These are phyloP conservation scores for Herpetospermum pedunculosum DNA, from an alignment of 306 rosid species.

Conservation along the genomic window DNA sequence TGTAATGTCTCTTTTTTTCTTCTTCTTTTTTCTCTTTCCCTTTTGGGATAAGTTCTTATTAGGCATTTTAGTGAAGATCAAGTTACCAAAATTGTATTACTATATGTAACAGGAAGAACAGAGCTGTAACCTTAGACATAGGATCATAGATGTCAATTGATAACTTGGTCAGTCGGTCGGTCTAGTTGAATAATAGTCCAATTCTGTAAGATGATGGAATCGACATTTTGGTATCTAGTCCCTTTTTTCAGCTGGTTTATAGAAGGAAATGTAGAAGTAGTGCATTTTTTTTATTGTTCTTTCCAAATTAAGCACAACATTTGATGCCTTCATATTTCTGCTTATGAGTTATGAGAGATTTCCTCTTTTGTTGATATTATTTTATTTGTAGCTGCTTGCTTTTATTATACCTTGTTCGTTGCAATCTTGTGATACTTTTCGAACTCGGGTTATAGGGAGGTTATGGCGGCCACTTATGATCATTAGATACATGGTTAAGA, in stretches of 20 bases:
- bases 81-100: neutral
- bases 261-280: neutral
- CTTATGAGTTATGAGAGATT: neutral
- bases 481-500: too few relatives aligned
- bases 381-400: neutral
- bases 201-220: conserved; percentile 1
- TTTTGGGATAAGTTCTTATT: neutral
- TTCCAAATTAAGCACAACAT: neutral
- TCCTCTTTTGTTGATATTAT: neutral
- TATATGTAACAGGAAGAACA: conserved; percentile 6
- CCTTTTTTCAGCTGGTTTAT: neutral
- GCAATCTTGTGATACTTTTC: neutral
- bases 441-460: too few relatives aligned
- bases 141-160: neutral
- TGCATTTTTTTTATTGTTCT: neutral
- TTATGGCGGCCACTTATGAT: too few relatives aligned
- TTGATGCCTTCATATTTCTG: neutral
- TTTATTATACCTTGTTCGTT: neutral
- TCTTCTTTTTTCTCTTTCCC: too few relatives aligned
- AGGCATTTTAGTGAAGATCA: conserved; percentile 1
- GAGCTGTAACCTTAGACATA: neutral
- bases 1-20: too few relatives aligned
- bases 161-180: neutral
- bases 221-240: neutral
- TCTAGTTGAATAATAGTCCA: conserved; percentile 6